phyloP scores from a whole-genome alignment of 2,329 filamentous ascomycete genomes.

The Penicillium sp. region DNA sequence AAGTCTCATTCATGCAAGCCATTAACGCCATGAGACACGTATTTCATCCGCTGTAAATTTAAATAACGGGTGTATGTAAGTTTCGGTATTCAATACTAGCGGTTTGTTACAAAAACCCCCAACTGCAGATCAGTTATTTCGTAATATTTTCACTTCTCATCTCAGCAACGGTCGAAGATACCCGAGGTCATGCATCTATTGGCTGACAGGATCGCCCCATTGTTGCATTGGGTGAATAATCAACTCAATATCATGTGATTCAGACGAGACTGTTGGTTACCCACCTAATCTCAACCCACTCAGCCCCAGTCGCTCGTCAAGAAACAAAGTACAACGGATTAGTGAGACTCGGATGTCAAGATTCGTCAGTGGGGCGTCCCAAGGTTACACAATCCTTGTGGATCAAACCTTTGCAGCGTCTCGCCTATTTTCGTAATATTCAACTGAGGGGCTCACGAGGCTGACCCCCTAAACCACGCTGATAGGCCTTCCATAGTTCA shows the following conservation, averaged over 20 bases:
- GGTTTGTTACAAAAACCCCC: background rate
- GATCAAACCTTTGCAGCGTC: background rate
- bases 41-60: background rate
- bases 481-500: background rate
- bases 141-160: background rate
- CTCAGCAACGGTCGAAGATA: background rate
- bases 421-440: background rate
- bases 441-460: background rate
- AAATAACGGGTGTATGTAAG: background rate
- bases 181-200: background rate
- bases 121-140: background rate
- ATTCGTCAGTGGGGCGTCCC: background rate
- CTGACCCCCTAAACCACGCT: background rate
- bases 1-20: background rate
- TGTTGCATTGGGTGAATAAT: background rate
- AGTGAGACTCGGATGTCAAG: background rate
- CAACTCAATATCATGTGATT: background rate
- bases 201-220: background rate
- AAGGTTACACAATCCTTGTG: background rate
- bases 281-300: background rate
- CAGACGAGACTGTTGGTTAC: background rate
- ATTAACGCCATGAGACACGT: background rate
- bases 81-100: background rate
- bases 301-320: background rate
- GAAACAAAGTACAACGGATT: background rate